Evolutionary conservation across 768 basidiomycete species (phyloP), one percentile per base, ranked within the genome.

Genomic region (Amyloporia xantha): DNA sequence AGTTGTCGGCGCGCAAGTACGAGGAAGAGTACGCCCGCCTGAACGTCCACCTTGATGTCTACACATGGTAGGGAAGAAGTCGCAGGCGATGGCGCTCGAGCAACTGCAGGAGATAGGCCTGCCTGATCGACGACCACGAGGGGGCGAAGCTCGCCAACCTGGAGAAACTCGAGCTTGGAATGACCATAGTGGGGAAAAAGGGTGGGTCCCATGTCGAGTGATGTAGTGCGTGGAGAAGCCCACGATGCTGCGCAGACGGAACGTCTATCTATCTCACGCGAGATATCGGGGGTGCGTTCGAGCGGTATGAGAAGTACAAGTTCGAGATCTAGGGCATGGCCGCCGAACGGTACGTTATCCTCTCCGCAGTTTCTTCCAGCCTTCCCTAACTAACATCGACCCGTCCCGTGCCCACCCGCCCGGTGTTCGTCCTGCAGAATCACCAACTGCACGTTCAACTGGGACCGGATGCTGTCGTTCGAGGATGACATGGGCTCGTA

Each of bases 271-370:
- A 96, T 66, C 78, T 95, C 45, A 93, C 91, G 7, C 91, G 95
- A 42, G 95, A 99, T 67, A 91, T 99, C 51, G 94, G 84, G 41
- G 95, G 86, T 19, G 93, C 94, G 1, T 83, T 86, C 55, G 89
- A 97, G 68, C 86, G 94, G 48, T 91, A 84, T 70, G 85, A 92
- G 58, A 84, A 90, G 62, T 92, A 93, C 76, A 80, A 88, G 51
- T 93, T 86, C 53, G 83, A 89, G 73, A 93, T 99, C 51, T 95
- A 99, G 67, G 93, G 95, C 63, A 93, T 95, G 91, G 78, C 86
- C 37, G 91, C 91, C 12, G 95, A 91, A 66, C 74, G 92, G 92
- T 92, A 54, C 39, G 79, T n/a, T n/a, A n/a, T n/a, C n/a, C n/a
- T n/a, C n/a, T n/a, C 54, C 40, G 78, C 45, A 27, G 15, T 35